These are phyloP conservation scores for Gyrodon lividus DNA, from an alignment of 768 basidiomycete genomes.

Conservation along the genomic window DNA sequence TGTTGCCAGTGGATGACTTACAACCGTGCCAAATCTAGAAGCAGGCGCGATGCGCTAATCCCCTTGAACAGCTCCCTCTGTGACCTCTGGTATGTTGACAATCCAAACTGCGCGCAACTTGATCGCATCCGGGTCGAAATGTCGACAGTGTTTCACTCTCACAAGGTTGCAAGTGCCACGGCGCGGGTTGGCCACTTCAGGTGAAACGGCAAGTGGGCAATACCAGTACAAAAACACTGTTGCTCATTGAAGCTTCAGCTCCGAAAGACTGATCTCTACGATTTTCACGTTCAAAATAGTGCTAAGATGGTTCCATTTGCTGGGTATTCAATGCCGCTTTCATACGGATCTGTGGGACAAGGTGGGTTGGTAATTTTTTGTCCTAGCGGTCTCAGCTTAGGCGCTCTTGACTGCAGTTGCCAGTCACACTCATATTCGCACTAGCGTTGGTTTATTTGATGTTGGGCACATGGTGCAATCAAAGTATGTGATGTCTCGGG, in stretches of 20 bases:
- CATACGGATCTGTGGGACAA: slow-evolving; percentile 81
- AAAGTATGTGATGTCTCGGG: slow-evolving; percentile 48
- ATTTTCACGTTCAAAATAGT: slow-evolving; percentile 79
- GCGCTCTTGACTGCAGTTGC: background rate
- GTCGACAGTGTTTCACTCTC: slow-evolving; percentile 4
- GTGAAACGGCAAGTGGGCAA: slow-evolving; percentile 16
- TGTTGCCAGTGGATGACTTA: too few relatives aligned
- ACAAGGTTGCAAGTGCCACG: background rate
- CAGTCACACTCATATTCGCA: slow-evolving; percentile 60
- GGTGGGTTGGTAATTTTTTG: slow-evolving; percentile 50
- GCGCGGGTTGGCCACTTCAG: slow-evolving; percentile 21
- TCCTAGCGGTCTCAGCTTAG: slow-evolving; percentile 5
- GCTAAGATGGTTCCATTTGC: slow-evolving; percentile 98
- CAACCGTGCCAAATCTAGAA: too few relatives aligned
- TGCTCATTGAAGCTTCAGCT: slow-evolving; percentile 33
- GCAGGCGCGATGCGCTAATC: too few relatives aligned
- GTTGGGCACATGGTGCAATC: slow-evolving; percentile 99
- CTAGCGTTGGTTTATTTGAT: slow-evolving; percentile 85
- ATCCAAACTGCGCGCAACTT: background rate
- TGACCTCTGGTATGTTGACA: slow-evolving; percentile 5
- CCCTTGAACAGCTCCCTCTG: too few relatives aligned
- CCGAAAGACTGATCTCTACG: slow-evolving; percentile 74
- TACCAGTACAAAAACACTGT: background rate
- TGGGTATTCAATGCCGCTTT: slow-evolving; percentile 91
- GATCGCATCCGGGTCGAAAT: background rate